Evolutionary conservation across 495 filamentous ascomycete species (phyloP), one percentile per base, ranked within the genome.

Genomic region (Podospora appendiculata): DNA sequence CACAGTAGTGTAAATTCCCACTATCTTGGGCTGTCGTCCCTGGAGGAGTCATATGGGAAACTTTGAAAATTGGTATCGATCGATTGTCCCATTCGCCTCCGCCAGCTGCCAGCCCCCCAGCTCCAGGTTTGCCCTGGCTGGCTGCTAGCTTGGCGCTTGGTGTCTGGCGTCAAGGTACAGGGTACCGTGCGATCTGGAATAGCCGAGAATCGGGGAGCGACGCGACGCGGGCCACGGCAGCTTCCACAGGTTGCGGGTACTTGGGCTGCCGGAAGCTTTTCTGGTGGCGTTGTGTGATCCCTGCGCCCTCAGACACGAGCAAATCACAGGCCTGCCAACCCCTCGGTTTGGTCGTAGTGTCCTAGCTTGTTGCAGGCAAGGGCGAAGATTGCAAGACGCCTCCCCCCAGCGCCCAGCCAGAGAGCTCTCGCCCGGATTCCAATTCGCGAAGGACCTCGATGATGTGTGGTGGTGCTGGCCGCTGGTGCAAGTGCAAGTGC

Each of bases 281-380:
- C 47, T 25, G 53, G 45, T 42, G 19, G 47, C 17, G 51, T 51
- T 51, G 2, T 38, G 4, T 14, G 9, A 18, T 9, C 3, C 18
- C 48, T 41, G 51, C 47, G 35, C 11, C 38, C 14, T 11, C 36
- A 3, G 17, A 18, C 25, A 12, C 51, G 32, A 34, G 48, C 59
- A 49, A 59, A 59, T 62, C 56, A 59, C 45, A 56, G 41, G 50
- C 48, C 8, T 8, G 39, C 25, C 48, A 45, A 38, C 47, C n/a
- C 45, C 58, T 58, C 55, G 58, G 45, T 40, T 41, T 25, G 25
- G 25, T 25, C 25, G 25, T 5, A 25, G 2, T 25, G 25, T n/a
- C n/a, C n/a, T 25, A 25, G 25, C 25, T 25, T 25, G 25, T 25
- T 25, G 25, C 25, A 25, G 25, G 25, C 25, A 25, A 25, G 25